Conservation (phyloP, 441 rosid species). For the Gossypium lobatum region DNA sequence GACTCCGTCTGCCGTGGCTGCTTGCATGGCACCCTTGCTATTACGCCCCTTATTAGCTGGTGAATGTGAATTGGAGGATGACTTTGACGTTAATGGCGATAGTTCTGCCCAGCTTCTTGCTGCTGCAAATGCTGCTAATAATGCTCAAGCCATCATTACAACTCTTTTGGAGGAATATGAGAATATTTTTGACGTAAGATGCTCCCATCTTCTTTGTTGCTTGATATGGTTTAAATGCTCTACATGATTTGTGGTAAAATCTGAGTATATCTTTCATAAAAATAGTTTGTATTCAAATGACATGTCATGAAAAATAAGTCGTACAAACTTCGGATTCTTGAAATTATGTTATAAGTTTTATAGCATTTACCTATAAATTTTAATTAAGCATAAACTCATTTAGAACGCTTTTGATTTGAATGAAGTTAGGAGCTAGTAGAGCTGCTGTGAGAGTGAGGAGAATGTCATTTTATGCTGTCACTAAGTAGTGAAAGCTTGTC, state of each 20-base stretch:
- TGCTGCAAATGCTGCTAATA: slow-evolving; percentile 98
- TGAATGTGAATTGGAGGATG: slow-evolving; percentile 95
- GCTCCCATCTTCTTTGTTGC: slow-evolving; percentile 15
- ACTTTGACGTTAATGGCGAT: slow-evolving; percentile 77
- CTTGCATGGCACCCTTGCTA: slow-evolving; percentile 99
- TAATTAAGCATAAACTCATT: slow-evolving; percentile 5
- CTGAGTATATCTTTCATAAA: background rate
- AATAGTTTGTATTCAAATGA: background rate
- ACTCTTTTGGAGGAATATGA: slow-evolving; percentile 88
- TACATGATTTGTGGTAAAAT: slow-evolving; percentile 10
- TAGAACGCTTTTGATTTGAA: background rate
- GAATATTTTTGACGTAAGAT: slow-evolving; percentile 83
- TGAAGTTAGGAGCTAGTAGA: background rate
- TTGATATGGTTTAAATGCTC: slow-evolving; percentile 8
- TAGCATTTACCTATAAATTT: background rate
- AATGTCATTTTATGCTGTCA: background rate
- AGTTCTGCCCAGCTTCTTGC: slow-evolving; percentile 98
- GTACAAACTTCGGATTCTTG: background rate
- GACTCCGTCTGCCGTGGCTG: slow-evolving; percentile 96
- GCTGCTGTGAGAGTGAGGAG: background rate
- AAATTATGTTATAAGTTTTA: background rate
- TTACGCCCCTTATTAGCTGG: slow-evolving; percentile 92
- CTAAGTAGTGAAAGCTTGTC: background rate
- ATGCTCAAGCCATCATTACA: slow-evolving; percentile 89
- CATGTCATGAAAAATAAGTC: background rate